A percentile compares a stretch with the other conserved stretches of the same genome.
Evolutionary conservation across 371 early-diverging fungal genomes (phyloP).

Genomic region (Mucor indicus): DNA sequence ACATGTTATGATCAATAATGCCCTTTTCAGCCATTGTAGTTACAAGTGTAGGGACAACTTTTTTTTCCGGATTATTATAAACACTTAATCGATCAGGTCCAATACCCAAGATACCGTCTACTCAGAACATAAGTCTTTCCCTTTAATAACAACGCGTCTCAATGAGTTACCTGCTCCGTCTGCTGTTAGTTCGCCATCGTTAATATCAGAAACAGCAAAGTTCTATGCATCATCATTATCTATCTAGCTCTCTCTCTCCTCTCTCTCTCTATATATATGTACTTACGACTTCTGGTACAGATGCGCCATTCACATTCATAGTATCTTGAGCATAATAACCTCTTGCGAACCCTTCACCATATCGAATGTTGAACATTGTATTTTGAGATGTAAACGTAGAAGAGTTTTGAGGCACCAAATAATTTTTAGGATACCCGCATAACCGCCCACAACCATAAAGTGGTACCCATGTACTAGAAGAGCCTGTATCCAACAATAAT

Average conservation of each 20-base stretch:
- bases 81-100: conserved; percentile 36
- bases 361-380: conserved; percentile 31
- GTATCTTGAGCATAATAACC: conserved; percentile 44
- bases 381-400: conserved; percentile 22
- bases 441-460: conserved; percentile 24
- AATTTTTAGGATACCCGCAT: conserved; percentile 37
- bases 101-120: conserved; percentile 43
- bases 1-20: conserved; percentile 30
- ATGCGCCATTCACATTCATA: conserved; percentile 17
- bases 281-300: conserved; percentile 31
- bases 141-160: too few relatives aligned
- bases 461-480: conserved; percentile 50
- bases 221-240: too few relatives aligned
- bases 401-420: conserved; percentile 18
- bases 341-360: conserved; percentile 40
- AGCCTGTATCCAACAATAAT: conserved; percentile 42
- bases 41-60: conserved; percentile 32
- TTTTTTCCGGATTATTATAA: conserved; percentile 31
- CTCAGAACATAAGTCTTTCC: background rate
- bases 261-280: too few relatives aligned
- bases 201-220: conserved; percentile 38
- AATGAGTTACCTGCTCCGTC: conserved; percentile 27
- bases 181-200: conserved; percentile 42
- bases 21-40: conserved; percentile 30
- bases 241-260: too few relatives aligned